These are phyloP conservation scores for Pythium insidiosum DNA, from an alignment of 352 stramenopile genomes.

Conservation along the genomic window DNA sequence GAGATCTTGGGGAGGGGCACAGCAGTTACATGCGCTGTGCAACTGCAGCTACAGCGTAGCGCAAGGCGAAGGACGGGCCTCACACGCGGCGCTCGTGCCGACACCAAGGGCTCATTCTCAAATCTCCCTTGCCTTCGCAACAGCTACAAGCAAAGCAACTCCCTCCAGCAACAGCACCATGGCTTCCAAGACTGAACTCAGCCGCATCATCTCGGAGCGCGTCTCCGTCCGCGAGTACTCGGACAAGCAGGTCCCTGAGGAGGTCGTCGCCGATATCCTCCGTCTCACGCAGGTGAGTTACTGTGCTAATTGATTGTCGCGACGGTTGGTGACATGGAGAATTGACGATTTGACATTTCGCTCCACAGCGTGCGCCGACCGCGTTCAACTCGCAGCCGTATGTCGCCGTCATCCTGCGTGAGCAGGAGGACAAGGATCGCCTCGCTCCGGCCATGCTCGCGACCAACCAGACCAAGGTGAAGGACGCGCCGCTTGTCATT, in stretches of 20 bases:
- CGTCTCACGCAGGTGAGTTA: constrained; percentile 13
- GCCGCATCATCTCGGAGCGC: constrained; percentile 12
- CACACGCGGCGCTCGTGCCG: no score
- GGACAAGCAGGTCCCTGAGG: constrained; percentile 13
- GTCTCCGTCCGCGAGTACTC: constrained; percentile 13
- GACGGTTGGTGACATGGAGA: background rate
- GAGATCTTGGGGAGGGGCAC: no score
- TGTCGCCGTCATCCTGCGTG: constrained; percentile 63
- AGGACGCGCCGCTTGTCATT: constrained; percentile 64
- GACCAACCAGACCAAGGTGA: constrained; percentile 62
- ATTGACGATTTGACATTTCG: no score
- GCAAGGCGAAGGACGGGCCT: no score
- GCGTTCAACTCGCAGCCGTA: constrained; percentile 81
- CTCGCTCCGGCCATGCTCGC: constrained; percentile 72
- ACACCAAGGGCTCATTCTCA: constrained; percentile 7
- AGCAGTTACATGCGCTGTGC: no score
- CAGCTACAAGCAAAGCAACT: no score
- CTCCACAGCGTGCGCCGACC: constrained; percentile 56
- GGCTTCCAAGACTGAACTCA: constrained; percentile 5
- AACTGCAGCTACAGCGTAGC: no score
- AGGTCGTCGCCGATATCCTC: constrained; percentile 16
- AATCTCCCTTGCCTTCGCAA: constrained; percentile 1
- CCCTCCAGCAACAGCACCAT: constrained; percentile 1
- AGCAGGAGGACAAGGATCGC: constrained; percentile 53
- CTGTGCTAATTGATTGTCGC: background rate